These are phyloP conservation scores for Microbotryum violaceum DNA, from an alignment of 1,284 basidiomycete species.

Conservation along the genomic window DNA sequence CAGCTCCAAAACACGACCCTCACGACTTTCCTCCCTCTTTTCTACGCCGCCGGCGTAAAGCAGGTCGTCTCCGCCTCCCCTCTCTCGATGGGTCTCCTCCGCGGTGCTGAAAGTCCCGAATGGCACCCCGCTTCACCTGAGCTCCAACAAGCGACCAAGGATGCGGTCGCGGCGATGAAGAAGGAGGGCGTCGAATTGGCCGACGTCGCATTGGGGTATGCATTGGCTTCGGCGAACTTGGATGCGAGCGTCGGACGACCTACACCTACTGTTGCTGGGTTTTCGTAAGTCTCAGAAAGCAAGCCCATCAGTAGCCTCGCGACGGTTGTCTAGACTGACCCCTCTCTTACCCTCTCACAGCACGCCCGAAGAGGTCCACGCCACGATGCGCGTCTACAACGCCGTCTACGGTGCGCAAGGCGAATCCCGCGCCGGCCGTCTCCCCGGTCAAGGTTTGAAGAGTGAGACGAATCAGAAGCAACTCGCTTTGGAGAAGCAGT, in stretches of 20 bases:
- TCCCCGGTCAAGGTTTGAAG: constrained; percentile 18
- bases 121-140: constrained; percentile 78
- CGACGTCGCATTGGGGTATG: constrained; percentile 65
- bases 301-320: background rate
- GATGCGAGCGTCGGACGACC: constrained; percentile 43
- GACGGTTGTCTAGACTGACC: background rate
- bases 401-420: constrained; percentile 12
- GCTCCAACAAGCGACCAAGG: constrained; percentile 46
- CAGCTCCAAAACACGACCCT: constrained; percentile 66
- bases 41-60: constrained; percentile 54
- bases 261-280: constrained; percentile 62
- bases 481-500: constrained; percentile 23
- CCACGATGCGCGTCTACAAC: constrained; percentile 26
- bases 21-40: constrained; percentile 53
- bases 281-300: constrained; percentile 37
- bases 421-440: constrained; percentile 9
- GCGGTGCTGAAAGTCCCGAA: constrained; percentile 52
- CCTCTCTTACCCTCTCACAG: background rate
- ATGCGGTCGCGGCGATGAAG: constrained; percentile 25
- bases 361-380: constrained; percentile 28
- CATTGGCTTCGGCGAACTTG: constrained; percentile 49
- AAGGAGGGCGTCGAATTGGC: constrained; percentile 44
- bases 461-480: constrained; percentile 9
- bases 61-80: constrained; percentile 81
- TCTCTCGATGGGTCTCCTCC: constrained; percentile 83